These are phyloP conservation scores for Teratosphaeria viscida DNA, from an alignment of 2,329 filamentous ascomycete species.

Conservation along the genomic window DNA sequence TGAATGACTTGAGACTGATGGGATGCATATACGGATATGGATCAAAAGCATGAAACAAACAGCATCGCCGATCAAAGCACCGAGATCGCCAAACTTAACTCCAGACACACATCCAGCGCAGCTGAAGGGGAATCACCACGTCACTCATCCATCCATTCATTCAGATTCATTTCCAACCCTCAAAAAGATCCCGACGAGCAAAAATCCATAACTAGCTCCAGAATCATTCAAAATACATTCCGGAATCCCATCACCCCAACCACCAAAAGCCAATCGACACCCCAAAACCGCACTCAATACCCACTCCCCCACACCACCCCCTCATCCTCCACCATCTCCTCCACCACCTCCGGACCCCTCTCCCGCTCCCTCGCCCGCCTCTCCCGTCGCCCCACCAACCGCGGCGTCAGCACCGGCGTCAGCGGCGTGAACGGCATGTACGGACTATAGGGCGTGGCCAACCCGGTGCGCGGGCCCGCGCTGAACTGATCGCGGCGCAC, in stretches of 20 bases:
- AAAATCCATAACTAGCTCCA: too few relatives aligned
- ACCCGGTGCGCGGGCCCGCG: conserved; percentile 30
- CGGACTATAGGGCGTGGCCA: conserved; percentile 62
- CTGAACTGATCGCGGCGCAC: conserved; percentile 16
- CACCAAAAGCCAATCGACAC: neutral
- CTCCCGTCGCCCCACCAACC: conserved; percentile 57
- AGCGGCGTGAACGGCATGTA: conserved; percentile 71
- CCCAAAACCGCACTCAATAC: conserved; percentile 7
- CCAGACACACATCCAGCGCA: too few relatives aligned
- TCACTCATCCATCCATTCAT: too few relatives aligned
- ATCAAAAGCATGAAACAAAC: too few relatives aligned
- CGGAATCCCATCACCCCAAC: neutral
- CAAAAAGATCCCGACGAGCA: too few relatives aligned
- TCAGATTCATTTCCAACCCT: too few relatives aligned
- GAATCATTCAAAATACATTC: neutral
- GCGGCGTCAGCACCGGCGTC: conserved; percentile 61
- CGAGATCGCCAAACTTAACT: too few relatives aligned
- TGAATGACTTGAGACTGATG: too few relatives aligned
- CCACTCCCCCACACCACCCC: conserved; percentile 51
- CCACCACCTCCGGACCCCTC: conserved; percentile 43
- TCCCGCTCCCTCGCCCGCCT: conserved; percentile 57
- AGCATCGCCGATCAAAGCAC: too few relatives aligned
- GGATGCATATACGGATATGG: too few relatives aligned
- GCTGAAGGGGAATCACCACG: too few relatives aligned
- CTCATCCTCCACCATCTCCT: conserved; percentile 50